Evolutionary conservation across 768 basidiomycete genomes (phyloP), one percentile per base, ranked within the genome.

Genomic region (Panellus pusillus): DNA sequence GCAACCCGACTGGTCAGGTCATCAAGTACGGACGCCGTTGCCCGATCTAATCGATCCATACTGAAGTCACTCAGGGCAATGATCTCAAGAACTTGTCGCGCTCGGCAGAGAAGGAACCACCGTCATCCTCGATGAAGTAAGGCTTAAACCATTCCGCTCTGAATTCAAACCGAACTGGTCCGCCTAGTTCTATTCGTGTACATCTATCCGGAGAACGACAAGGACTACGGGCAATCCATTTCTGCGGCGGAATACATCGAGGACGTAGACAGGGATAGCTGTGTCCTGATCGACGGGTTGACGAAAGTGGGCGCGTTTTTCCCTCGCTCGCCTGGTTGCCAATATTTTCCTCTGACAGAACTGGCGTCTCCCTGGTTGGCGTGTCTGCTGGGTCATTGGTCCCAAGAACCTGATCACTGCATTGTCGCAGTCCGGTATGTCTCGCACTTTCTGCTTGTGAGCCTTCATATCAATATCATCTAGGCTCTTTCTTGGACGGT

Each of bases 1-100:
- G 94, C 49, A 98, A 97, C 66, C 94, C 95, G 3, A 97, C 95
- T 1, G 93, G 95, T n/a, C 94, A 96, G 68, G 85, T 90, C 44
- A 79, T 80, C 61, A 77, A 73, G 77, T 77, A 60, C 63, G 66
- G 38, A 35, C 32, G 17, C 28, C 29, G 6, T 14, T 49, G 15
- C 31, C 40, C 35, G 11, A 29, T 36, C 38, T 50, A 3, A 32
- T 36, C 24, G 24, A 24, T 6, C 29, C 40, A 42, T 46, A 46
- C 35, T 47, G 24, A 62, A 28, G n/a, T 40, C 27, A 35, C 36
- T 4, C 62, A 86, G 86, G 93, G 91, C 3, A 77, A 89, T 13
- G 89, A 95, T 8, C 81, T 98, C 47, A 82, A 87, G 82, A 90
- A 43, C 81, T 98, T 14, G 91, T 94, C 11, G 64, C 76, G 13